Evolutionary conservation across 2,329 filamentous ascomycete genomes (phyloP), one percentile per base, ranked within the genome.

Genomic region (Colletotrichum musicola): DNA sequence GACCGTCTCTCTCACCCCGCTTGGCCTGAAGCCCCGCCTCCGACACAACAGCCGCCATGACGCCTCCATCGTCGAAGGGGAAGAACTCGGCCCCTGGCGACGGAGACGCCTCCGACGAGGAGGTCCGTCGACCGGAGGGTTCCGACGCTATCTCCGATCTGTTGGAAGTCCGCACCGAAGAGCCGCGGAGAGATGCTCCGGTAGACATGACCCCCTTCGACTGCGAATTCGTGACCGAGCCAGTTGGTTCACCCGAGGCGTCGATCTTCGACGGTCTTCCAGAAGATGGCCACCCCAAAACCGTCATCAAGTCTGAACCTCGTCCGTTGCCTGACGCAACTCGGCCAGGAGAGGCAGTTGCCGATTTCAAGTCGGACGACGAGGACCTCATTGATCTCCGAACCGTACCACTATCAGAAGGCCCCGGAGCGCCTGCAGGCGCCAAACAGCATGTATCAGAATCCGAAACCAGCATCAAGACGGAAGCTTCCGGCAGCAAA

Each of bases 51-150:
- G 27, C 14, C 3, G 16, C 13, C n/a, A 68, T 68, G 64, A 55
- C 53, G 38, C 61, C 64, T 16, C 47, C 53, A 12, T n/a, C 64
- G 4, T 40, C 47, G 25, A 55, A 44, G 20, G 61, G 30, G 20
- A 64, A 64, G 27, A 9, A 30, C 4, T 54, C 61, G n/a, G 27
- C 27, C 20, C 1, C 40, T 20, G 40, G 18, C 4, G 30, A 64
- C 4, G 30, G 22, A 13, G 4, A 13, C 5, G 20, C 42, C 10
- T 42, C 49, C 30, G 18, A 50, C n/a, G 35, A 7, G 13, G 16
- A 18, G 16, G 12, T 4, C 5, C 30, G 12, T 4, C 38, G 4
- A 14, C 40, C 7, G 30, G 30, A 35, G 30, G 7, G 30, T 10
- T 10, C 30, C 40, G 12, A 42, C 3, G 40, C 1, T 1, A 6